Base-by-base conservation (phyloP, 1,284 basidiomycete genomes). In the Austroboletus novae-zelandiae region DNA sequence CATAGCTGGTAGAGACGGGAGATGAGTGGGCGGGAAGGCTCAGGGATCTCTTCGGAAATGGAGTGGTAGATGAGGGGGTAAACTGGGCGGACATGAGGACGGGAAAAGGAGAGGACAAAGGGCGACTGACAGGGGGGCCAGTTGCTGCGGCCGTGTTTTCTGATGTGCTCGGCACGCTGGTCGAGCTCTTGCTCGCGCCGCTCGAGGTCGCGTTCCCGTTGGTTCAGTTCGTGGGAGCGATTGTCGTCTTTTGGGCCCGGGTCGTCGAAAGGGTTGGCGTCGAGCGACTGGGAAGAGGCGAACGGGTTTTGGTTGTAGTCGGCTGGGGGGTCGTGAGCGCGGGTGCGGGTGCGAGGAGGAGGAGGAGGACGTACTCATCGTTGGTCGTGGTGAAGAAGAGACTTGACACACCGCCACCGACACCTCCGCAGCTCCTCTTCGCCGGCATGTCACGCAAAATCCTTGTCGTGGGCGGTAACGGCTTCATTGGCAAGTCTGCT, bases 51-150 rank as follows among this genome's bases (percentile, higher is more conserved):
- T 53, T 89, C 86, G 53, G 77, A 68, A 61, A 98, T 95, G 52
- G 91, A 89, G 71, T 98, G 96, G 73, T 87, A 97, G 66, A 98
- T 87, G 61, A 99, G 74, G 18, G 95, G 96, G 66, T 87, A 94
- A 79, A 95, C 91, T 94, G 69, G 49, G 57, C n/a, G 47, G 50
- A 54, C 54, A 59, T 59, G 47, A 59, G 54, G 52, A 59, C 42
- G 53, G 57, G 50, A 50, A 53, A 36, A 50, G 41, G 44, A 40
- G 43, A 58, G 53, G 39, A 23, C 5, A 35, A n/a, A 11, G 9
- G 5, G 17, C 4, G 4, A 75, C 84, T 61, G 55, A 89, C 89
- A 93, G 18, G 83, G 83, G 18, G 93, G 93, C 85, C 89, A 96
- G 70, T 96, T 96, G 68, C 89, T 94, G 57, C 85, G 82, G 36